Evolutionary conservation across 2,329 filamentous ascomycete species (phyloP), one percentile per base, ranked within the genome.

Genomic region (Bipolaris zeicola): DNA sequence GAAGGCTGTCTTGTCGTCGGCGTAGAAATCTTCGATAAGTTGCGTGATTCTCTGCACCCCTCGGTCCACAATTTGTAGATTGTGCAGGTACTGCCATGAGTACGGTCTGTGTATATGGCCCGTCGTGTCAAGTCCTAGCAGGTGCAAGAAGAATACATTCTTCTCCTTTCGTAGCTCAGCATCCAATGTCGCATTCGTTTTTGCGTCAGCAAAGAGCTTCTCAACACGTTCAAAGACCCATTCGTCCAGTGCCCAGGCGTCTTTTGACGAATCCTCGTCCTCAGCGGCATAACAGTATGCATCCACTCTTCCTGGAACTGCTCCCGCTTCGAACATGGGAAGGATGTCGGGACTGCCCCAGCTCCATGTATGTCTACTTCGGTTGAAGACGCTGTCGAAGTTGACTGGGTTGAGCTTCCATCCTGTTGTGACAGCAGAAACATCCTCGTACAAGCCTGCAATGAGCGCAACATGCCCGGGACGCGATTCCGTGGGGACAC

Each of bases 401-500:
- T 98, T 90, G 71, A 99, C 95, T 0, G 95, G 95, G 73, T 99
- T 99, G 66, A 97, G 80, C 79, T 99, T 98, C 95, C 95, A 99
- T 14, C 95, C 95, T 1, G 96, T 99, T 28, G 90, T 96, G 18
- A 99, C 95, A 2, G 95, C 90, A 33, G 95, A 98, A 1, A 99
- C 95, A 81, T 99, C 95, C 77, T 99, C 95, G 74, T 99, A 99
- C 36, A 99, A 80, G 4, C 95, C 95, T 6, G 95, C 95, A 69
- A 99, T 99, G 52, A 99, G 84, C 34, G 95, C 96, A 55, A 99
- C 95, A 81, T 99, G 95, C 14, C 95, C 95, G 0, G 95, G 95
- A 18, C 95, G 87, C 16, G 95, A 99, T 78, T 99, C 95, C 20
- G 95, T 99, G 6, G 95, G 95, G 1, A 99, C 94, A 47, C 95